Percentiles rank a stretch among this genome's conserved stretches.
phyloP scores from a whole-genome alignment of 129 eudicot genomes.

The Oenanthe sinensis region DNA sequence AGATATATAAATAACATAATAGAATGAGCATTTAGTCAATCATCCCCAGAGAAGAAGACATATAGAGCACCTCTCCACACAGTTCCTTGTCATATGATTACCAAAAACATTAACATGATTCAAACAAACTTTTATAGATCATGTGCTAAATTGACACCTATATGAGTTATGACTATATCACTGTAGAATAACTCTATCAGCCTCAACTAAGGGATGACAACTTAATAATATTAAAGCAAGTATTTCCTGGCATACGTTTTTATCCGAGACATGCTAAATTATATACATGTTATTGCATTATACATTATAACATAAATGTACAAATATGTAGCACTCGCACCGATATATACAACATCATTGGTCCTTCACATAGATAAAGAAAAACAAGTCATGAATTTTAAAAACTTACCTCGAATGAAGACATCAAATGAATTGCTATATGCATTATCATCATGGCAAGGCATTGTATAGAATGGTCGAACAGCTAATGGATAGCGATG shows the following conservation, averaged over 20 bases:
- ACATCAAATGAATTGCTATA: slow-evolving; percentile 95
- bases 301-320: background rate
- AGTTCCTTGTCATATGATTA: background rate
- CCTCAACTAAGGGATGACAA: background rate
- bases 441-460: slow-evolving; percentile 45
- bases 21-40: background rate
- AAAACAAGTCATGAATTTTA: background rate
- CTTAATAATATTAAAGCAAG: background rate
- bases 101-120: background rate
- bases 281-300: background rate
- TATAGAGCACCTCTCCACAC: too few species aligned
- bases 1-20: too few species aligned
- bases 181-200: background rate
- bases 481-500: slow-evolving; percentile 81
- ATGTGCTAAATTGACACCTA: background rate
- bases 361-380: slow-evolving; percentile 3
- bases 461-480: slow-evolving; percentile 96
- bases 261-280: background rate
- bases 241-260: background rate
- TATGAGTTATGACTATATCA: background rate
- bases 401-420: slow-evolving; percentile 53
- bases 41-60: background rate
- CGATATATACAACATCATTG: background rate
- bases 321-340: background rate
- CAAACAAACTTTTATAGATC: background rate